A percentile compares a stretch with the other conserved stretches of the same genome.
These are phyloP conservation scores for Panicum hallii DNA, from an alignment of 202 grass and related monocot genomes.

Conservation along the genomic window DNA sequence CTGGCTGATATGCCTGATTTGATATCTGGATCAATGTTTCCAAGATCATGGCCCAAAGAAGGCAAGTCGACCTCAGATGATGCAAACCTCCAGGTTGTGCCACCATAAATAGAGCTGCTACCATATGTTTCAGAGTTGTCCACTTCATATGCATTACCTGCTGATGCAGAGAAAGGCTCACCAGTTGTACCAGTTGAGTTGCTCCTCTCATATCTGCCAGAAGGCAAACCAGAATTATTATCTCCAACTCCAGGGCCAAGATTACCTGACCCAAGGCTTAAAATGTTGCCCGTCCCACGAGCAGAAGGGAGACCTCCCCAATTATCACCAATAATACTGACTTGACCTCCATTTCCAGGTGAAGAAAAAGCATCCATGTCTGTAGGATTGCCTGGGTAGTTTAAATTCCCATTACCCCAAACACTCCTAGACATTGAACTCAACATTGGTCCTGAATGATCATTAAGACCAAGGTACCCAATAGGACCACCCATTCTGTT, in stretches of 20 bases:
- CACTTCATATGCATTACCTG: slow-evolving; percentile 60
- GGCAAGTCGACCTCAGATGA: slow-evolving; percentile 66
- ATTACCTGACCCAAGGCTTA: slow-evolving; percentile 43
- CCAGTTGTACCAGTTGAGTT: slow-evolving; percentile 55
- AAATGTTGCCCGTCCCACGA: slow-evolving; percentile 52
- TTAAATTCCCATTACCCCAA: slow-evolving; percentile 68
- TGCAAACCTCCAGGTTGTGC: slow-evolving; percentile 69
- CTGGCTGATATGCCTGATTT: slow-evolving; percentile 48
- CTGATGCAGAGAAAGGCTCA: slow-evolving; percentile 57
- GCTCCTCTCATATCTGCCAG: slow-evolving; percentile 55
- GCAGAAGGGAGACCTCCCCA: slow-evolving; percentile 58
- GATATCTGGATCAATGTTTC: slow-evolving; percentile 59
- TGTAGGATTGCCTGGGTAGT: slow-evolving; percentile 55
- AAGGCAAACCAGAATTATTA: slow-evolving; percentile 53
- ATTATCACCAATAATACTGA: slow-evolving; percentile 43
- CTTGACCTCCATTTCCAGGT: slow-evolving; percentile 55
- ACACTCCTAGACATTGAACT: slow-evolving; percentile 74
- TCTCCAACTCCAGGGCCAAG: slow-evolving; percentile 51
- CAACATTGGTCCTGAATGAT: slow-evolving; percentile 67
- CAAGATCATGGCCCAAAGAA: slow-evolving; percentile 66
- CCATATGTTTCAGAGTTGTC: slow-evolving; percentile 66
- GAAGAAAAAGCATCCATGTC: slow-evolving; percentile 66
- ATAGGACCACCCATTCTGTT: slow-evolving; percentile 62
- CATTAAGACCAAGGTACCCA: slow-evolving; percentile 63
- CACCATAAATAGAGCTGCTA: slow-evolving; percentile 66